These are phyloP conservation scores for Pirum gemmata DNA, from an alignment of 78 protist genomes.

Conservation along the genomic window DNA sequence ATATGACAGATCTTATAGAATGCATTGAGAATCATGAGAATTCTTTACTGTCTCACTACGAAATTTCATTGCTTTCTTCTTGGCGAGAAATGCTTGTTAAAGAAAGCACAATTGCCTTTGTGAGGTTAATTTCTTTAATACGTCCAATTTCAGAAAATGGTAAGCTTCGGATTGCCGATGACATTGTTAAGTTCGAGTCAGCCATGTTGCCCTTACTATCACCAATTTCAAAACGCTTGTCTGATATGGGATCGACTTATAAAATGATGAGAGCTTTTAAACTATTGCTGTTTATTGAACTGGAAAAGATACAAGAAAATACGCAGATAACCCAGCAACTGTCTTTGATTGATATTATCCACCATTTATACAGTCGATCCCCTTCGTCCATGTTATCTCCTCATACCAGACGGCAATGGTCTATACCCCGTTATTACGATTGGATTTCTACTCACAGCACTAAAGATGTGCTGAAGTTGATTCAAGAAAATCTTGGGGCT, in stretches of 20 bases:
- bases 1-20: too few relatives aligned
- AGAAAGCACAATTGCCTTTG: too few relatives aligned
- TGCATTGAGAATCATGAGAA: too few relatives aligned
- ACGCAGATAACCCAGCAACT: conserved; percentile 4
- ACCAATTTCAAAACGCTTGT: background rate
- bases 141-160: conserved; percentile 21
- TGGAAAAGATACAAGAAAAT: background rate
- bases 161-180: conserved; percentile 26
- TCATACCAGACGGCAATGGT: background rate
- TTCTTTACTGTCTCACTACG: too few relatives aligned
- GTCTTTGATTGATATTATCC: background rate
- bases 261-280: background rate
- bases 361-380: conserved; percentile 21
- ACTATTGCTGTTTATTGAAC: conserved; percentile 2
- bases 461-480: background rate
- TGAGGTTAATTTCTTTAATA: background rate
- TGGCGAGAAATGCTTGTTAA: too few relatives aligned
- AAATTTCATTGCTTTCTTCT: too few relatives aligned
- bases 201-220: background rate
- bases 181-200: background rate
- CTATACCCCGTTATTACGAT: background rate
- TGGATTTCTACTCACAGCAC: background rate
- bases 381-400: conserved; percentile 14
- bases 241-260: conserved; percentile 7
- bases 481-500: background rate